phyloP scores from a whole-genome alignment of 768 basidiomycete species.

The Strobilomyces confusus region DNA sequence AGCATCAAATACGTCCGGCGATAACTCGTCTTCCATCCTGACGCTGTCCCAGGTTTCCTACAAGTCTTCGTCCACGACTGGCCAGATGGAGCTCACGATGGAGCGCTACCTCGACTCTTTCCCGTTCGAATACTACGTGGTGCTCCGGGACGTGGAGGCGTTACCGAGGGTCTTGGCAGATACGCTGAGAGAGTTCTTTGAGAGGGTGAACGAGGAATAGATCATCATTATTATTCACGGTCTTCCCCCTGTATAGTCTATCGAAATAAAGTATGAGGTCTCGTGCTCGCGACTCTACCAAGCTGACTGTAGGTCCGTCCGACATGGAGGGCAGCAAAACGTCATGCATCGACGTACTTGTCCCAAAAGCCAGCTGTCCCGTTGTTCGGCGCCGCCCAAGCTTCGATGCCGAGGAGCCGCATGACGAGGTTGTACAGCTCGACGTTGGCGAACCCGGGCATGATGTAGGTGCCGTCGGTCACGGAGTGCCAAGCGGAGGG shows the following conservation, averaged over 20 bases:
- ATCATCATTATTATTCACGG: constrained; percentile 1
- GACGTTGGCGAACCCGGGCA: constrained; percentile 82
- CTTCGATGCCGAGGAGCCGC: constrained; percentile 65
- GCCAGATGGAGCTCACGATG: constrained; percentile 82
- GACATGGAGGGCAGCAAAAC: background rate
- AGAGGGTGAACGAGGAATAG: constrained; percentile 68
- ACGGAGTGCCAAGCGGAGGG: constrained; percentile 57
- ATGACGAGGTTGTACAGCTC: constrained; percentile 82
- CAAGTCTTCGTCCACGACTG: constrained; percentile 45
- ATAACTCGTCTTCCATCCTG: constrained; percentile 72
- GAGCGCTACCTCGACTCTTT: constrained; percentile 91
- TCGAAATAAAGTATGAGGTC: constrained; percentile 2
- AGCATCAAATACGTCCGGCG: constrained; percentile 6
- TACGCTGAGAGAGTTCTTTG: constrained; percentile 90
- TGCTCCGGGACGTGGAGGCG: constrained; percentile 87
- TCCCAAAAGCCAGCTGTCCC: constrained; percentile 86
- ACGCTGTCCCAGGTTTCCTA: constrained; percentile 91
- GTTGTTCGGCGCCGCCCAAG: constrained; percentile 58
- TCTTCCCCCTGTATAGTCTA: no score
- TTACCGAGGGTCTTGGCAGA: constrained; percentile 86
- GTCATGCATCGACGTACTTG: constrained; percentile 46
- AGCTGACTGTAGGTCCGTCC: no score
- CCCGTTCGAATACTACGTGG: constrained; percentile 96
- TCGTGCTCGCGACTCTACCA: background rate
- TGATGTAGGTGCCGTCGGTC: constrained; percentile 53